Evolutionary conservation across 2,329 filamentous ascomycete species (phyloP).

Genomic region (Sclerotinia spermophila): DNA sequence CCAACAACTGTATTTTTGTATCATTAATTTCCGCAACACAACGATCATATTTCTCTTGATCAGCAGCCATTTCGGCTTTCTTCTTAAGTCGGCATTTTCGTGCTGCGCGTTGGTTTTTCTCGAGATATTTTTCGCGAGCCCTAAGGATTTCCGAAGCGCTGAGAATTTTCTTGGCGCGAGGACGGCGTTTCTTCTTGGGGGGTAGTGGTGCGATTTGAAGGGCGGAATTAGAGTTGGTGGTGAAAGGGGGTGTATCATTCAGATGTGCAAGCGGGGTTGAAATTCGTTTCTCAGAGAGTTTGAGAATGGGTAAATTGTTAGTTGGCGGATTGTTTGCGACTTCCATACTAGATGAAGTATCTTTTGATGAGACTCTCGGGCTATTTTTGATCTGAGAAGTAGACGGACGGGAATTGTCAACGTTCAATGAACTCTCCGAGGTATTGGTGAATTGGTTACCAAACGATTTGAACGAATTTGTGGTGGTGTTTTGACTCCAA

Average conservation of each 20-base stretch:
- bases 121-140: background rate
- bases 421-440: background rate
- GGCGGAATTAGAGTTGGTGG: background rate
- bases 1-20: background rate
- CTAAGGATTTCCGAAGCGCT: background rate
- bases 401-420: background rate
- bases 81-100: slow-evolving; percentile 11
- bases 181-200: slow-evolving; percentile 1
- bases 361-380: background rate
- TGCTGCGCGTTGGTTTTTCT: slow-evolving; percentile 4
- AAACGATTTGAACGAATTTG: too few species aligned
- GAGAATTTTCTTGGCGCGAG: background rate
- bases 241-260: background rate
- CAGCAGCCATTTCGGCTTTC: background rate
- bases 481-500: too few species aligned
- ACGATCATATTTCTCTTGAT: background rate
- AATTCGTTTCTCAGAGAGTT: background rate
- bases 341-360: background rate
- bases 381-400: too few species aligned
- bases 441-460: background rate
- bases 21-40: background rate
- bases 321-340: background rate
- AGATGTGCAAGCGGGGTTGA: background rate
- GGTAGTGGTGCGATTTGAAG: background rate
- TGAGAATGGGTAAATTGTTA: background rate